Conservation (phyloP, 352 stramenopile genomes). For the Phytophthora pistaciae region DNA sequence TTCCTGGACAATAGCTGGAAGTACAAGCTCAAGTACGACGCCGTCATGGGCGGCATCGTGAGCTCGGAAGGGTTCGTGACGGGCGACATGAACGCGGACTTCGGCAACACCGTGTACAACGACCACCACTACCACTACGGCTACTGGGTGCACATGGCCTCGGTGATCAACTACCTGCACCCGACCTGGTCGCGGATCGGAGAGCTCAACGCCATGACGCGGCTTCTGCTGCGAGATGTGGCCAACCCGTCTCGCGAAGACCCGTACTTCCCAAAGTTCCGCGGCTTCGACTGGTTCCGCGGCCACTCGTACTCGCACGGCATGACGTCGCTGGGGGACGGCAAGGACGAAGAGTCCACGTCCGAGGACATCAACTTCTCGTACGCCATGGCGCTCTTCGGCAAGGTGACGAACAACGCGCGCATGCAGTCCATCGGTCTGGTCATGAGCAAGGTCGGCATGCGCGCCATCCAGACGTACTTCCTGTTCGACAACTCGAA, state of each 20-base stretch:
- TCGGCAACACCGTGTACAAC: constrained; percentile 82
- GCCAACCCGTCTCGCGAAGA: constrained; percentile 55
- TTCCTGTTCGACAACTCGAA: constrained; percentile 75
- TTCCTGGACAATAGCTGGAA: constrained; percentile 75
- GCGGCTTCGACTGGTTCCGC: constrained; percentile 74
- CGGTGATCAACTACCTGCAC: constrained; percentile 77
- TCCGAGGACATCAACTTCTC: constrained; percentile 77
- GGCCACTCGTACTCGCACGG: constrained; percentile 82
- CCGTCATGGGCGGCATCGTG: constrained; percentile 66
- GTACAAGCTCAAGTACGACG: constrained; percentile 73
- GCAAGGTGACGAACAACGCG: constrained; percentile 44
- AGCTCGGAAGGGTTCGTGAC: constrained; percentile 67
- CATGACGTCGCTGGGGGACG: constrained; percentile 59
- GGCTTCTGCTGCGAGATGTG: constrained; percentile 62
- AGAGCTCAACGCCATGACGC: constrained; percentile 62
- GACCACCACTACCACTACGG: constrained; percentile 84
- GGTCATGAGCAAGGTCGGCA: constrained; percentile 65
- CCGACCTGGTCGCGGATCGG: constrained; percentile 60
- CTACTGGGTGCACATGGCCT: constrained; percentile 76
- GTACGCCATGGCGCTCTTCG: constrained; percentile 67
- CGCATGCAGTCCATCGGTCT: constrained; percentile 57
- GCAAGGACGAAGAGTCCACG: constrained; percentile 75
- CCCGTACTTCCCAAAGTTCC: constrained; percentile 74
- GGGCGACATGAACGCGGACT: constrained; percentile 67
- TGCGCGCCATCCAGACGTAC: constrained; percentile 67